Evolutionary conservation across 2,329 filamentous ascomycete genomes (phyloP).

Genomic region (Aspergillaceae sp.): DNA sequence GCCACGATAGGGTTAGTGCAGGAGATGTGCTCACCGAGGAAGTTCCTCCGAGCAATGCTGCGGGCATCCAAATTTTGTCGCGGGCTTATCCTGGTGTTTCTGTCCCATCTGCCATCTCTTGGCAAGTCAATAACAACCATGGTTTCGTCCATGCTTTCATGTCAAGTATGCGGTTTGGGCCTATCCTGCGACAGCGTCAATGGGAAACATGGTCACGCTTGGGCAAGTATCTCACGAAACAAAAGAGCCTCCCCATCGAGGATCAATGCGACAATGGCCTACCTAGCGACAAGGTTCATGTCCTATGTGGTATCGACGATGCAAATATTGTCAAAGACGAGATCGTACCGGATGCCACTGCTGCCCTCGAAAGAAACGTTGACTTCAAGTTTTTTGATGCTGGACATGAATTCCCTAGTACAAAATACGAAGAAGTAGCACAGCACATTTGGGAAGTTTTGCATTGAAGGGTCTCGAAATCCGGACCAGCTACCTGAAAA

Average conservation of each 20-base stretch:
- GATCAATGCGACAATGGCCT: conserved; percentile 24
- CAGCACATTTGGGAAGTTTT: conserved; percentile 38
- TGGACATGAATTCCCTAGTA: conserved; percentile 63
- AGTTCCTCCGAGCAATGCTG: conserved; percentile 23
- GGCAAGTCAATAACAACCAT: conserved; percentile 58
- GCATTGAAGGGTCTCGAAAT: conserved; percentile 5
- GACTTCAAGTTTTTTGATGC: conserved; percentile 51
- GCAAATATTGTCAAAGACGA: conserved; percentile 59
- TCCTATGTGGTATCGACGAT: conserved; percentile 60
- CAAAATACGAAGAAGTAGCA: conserved; percentile 51
- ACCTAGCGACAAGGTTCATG: conserved; percentile 46
- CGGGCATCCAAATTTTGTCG: conserved; percentile 43
- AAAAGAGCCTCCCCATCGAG: conserved; percentile 24
- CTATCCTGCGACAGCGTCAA: conserved; percentile 52
- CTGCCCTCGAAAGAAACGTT: conserved; percentile 51
- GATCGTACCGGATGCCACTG: conserved; percentile 51
- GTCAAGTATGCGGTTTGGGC: conserved; percentile 60
- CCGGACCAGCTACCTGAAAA: neutral
- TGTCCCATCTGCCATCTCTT: conserved; percentile 55
- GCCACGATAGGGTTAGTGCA: conserved; percentile 27
- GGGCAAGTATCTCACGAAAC: conserved; percentile 40
- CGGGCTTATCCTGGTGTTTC: conserved; percentile 45
- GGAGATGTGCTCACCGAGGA: conserved; percentile 37
- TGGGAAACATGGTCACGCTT: conserved; percentile 55
- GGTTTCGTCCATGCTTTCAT: conserved; percentile 65